Base-by-base conservation (phyloP, 495 filamentous ascomycete species). In the Penicillium atrosanguineum region DNA sequence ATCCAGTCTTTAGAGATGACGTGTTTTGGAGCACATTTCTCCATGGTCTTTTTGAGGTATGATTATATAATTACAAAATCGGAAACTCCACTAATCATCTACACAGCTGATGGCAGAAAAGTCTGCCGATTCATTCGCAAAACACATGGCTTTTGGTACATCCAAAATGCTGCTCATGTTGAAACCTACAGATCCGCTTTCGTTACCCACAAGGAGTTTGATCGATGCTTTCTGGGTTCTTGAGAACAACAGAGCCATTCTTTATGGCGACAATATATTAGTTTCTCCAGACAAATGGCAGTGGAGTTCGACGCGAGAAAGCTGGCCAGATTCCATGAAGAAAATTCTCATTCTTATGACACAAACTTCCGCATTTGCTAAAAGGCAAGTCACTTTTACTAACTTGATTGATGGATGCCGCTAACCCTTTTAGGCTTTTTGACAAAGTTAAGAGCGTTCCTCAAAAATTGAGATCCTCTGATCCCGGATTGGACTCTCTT, bases 41-140 rank as follows among this genome's bases (percentile, higher is more conserved):
- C 28, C 44, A 47, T 47, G 44, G 44, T 7, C 26, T 47, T 36
- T 47, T 47, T 47, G 44, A 47, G 28, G 44, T 47, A 47, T 47
- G 28, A 34, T 20, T 20, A 18, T 20, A 20, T 47, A n/a, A n/a
- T 7, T 14, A 44, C 36, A 8, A 16, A 7, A 8, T 16, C n/a
- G 26, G 7, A 47, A 31, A 47, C 9, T 18, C 14, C 19, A 47
- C 44, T 47, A 47, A 47, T 9, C 15, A 47, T 47, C 28, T 14
- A 9, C n/a, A 47, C n/a, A 47, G 44, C 28, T 47, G 28, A 47
- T 47, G 28, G 44, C 44, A 34, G 44, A 47, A 47, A 34, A 20
- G 20, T 47, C 44, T 18, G 44, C 28, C 9, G 19, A 34, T 36
- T 47, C 44, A 36, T 47, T 47, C 44, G 44, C 44, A 36, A 47